phyloP scores from a whole-genome alignment of 176 grass and related monocot genomes.

The Raddia distichophylla region DNA sequence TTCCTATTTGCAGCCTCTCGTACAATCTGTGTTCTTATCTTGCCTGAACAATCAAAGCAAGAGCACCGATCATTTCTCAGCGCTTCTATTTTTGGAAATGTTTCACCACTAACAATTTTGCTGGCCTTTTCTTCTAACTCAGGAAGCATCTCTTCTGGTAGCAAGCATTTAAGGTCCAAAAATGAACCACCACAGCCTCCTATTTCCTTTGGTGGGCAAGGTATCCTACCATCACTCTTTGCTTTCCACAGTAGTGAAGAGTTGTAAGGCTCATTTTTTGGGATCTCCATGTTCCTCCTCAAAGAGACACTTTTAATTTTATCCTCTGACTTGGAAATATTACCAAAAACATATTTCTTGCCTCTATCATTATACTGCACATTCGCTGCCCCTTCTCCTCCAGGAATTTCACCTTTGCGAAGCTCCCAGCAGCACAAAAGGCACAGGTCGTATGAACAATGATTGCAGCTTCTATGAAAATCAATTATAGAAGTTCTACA shows the following conservation, averaged over 20 bases:
- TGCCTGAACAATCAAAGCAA: constrained; percentile 46
- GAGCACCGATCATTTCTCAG: constrained; percentile 37
- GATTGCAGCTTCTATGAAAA: constrained; percentile 76
- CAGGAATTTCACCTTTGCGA: constrained; percentile 59
- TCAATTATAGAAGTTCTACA: constrained; percentile 61
- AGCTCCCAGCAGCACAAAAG: constrained; percentile 74
- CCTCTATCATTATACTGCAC: constrained; percentile 36
- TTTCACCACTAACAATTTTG: constrained; percentile 38
- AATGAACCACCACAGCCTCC: constrained; percentile 60
- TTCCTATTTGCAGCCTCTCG: constrained; percentile 58
- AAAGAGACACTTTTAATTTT: constrained; percentile 17
- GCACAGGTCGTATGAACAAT: constrained; percentile 77
- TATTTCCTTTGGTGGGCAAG: constrained; percentile 71
- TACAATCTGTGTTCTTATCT: constrained; percentile 27
- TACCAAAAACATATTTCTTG: constrained; percentile 50
- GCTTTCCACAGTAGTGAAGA: constrained; percentile 51
- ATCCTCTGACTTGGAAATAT: neutral
- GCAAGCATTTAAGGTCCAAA: constrained; percentile 62
- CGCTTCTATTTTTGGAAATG: constrained; percentile 22
- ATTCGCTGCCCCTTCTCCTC: constrained; percentile 47
- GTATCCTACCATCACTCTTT: constrained; percentile 73
- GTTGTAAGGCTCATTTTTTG: neutral
- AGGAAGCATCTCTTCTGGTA: constrained; percentile 51
- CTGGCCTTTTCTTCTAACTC: constrained; percentile 62
- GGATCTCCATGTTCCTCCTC: constrained; percentile 8